These are phyloP conservation scores for Blepharisma undulans DNA, from an alignment of 169 alveolate genomes.

Conservation along the genomic window DNA sequence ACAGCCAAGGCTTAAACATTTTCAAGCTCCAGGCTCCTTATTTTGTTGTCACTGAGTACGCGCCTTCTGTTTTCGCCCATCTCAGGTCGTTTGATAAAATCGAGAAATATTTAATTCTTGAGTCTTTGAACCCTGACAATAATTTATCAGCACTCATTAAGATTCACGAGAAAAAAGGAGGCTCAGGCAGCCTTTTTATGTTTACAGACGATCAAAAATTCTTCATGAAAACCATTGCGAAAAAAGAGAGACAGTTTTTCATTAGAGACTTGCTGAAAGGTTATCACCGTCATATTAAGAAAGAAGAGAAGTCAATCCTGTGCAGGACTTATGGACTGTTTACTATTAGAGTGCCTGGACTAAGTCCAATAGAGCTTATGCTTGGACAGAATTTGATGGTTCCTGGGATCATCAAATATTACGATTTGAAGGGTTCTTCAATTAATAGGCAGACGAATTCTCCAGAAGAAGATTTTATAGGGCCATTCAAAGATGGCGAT, in stretches of 20 bases:
- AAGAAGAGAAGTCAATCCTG: slow-evolving; percentile 54
- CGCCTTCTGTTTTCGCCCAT: slow-evolving; percentile 59
- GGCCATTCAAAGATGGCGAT: slow-evolving; percentile 73
- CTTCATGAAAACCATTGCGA: slow-evolving; percentile 70
- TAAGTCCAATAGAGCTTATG: slow-evolving; percentile 63
- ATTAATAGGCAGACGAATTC: slow-evolving; percentile 58
- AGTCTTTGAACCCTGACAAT: slow-evolving; percentile 57
- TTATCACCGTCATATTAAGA: slow-evolving; percentile 59
- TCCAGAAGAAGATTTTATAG: slow-evolving; percentile 57
- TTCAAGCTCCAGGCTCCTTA: neutral
- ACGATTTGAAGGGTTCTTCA: slow-evolving; percentile 75
- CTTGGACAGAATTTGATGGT: slow-evolving; percentile 64
- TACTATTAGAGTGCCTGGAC: slow-evolving; percentile 67
- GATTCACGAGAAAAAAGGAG: slow-evolving; percentile 73
- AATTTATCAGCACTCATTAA: slow-evolving; percentile 64
- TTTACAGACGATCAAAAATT: slow-evolving; percentile 74
- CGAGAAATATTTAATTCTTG: slow-evolving; percentile 40
- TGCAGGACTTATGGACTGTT: slow-evolving; percentile 74
- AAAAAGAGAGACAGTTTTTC: slow-evolving; percentile 61
- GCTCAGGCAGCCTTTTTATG: slow-evolving; percentile 77
- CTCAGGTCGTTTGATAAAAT: slow-evolving; percentile 59
- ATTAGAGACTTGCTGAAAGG: slow-evolving; percentile 45
- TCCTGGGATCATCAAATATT: slow-evolving; percentile 47
- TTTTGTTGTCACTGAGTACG: slow-evolving; percentile 55
- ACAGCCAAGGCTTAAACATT: neutral